Evolutionary conservation across 1,139 yeast species (phyloP).

Genomic region (Yamadazyma pseudoaaseri): DNA sequence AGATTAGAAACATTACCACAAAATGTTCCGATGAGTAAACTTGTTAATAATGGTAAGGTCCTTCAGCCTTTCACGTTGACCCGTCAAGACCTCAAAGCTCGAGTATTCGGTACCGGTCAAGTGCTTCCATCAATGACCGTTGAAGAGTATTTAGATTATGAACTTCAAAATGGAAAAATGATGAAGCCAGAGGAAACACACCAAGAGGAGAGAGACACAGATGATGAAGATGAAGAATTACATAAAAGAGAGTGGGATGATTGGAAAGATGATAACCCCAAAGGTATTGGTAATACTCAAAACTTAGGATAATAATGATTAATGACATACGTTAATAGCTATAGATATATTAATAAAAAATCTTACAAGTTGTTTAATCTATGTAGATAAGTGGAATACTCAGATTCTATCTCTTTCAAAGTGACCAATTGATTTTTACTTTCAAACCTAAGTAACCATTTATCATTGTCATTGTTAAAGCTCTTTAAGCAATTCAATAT

Average conservation of each 20-base stretch:
- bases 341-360: constrained; percentile 2
- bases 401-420: constrained; percentile 9
- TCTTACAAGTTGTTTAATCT: constrained; percentile 9
- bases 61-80: constrained; percentile 83
- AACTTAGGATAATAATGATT: constrained; percentile 60
- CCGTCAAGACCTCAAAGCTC: constrained; percentile 54
- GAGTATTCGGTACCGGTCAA: constrained; percentile 92
- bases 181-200: constrained; percentile 47
- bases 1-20: constrained; percentile 47
- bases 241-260: constrained; percentile 88
- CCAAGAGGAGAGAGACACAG: constrained; percentile 33
- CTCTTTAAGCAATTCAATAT: constrained; percentile 50
- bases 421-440: constrained; percentile 10
- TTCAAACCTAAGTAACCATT: constrained; percentile 47
- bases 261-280: constrained; percentile 81
- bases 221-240: constrained; percentile 46
- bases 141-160: constrained; percentile 87
- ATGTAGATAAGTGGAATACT: constrained; percentile 12
- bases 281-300: constrained; percentile 87
- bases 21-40: constrained; percentile 26
- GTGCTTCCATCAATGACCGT: constrained; percentile 92
- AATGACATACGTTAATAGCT: not conserved
- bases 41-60: constrained; percentile 71
- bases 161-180: constrained; percentile 81
- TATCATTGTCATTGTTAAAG: constrained; percentile 46